Evolutionary conservation across 176 grass and related monocot genomes (phyloP), one percentile per base, ranked within the genome.

Genomic region (Pontederia paniculata): DNA sequence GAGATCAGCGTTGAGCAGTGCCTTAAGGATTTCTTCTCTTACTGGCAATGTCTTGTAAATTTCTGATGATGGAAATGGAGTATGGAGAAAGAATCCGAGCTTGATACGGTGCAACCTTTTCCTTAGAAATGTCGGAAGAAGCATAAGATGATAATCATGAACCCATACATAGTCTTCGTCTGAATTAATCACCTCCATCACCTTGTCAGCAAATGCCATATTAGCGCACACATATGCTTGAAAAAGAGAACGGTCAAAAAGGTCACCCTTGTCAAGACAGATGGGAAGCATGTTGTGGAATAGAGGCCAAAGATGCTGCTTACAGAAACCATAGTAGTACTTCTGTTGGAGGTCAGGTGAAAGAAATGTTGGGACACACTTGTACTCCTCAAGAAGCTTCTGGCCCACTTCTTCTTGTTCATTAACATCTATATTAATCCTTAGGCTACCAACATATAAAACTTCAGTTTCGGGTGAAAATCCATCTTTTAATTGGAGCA

Each of bases 121-220:
- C 50, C 89, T 95, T 55, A 89, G 66, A 76, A 95, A 85, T 65
- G 89, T 95, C 42, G 89, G 85, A 10, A 95, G 81, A 72, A 95
- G 81, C 89, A 95, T 95, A 44, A 95, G 86, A 69, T 95, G 90
- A 63, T 96, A 96, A 73, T 96, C 90, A 78, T 96, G 90, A 65
- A 96, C 77, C 90, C 90, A 96, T 16, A 96, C 85, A 76, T 59
- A 81, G 74, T 89, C 90, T 78, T 89, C 81, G 78, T 96, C 85
- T 25, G 82, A 78, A 75, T 96, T 96, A 61, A 96, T 81, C 67
- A 77, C 85, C 78, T 96, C 90, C 79, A 89, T 75, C 58, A 96
- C 76, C 68, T 89, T 96, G 66, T 96, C 85, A 0, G 90, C 75
- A 78, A 96, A 96, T 68, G 81, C 69, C 65, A 83, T 96, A 78